Evolutionary conservation across 208 protist genomes (phyloP).

Genomic region (Crithidia acanthocephali): DNA sequence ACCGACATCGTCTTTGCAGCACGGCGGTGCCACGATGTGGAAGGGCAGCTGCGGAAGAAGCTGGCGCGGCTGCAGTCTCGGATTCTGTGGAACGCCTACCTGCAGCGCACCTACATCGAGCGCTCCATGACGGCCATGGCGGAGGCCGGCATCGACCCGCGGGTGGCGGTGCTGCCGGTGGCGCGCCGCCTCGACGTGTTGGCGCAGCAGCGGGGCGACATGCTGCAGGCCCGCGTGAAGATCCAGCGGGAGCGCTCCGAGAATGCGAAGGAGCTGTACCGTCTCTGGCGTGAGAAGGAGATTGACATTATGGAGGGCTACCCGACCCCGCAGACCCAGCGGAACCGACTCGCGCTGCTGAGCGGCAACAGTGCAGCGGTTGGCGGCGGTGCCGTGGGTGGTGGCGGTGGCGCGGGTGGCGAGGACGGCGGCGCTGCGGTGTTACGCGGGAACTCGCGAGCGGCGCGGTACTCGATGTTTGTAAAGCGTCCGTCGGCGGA

Average conservation of each 20-base stretch:
- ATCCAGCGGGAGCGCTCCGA: constrained; percentile 66
- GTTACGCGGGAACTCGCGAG: not conserved
- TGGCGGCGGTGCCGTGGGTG: not conserved
- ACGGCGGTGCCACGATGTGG: constrained; percentile 60
- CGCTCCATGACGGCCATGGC: constrained; percentile 66
- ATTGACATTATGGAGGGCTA: constrained; percentile 69
- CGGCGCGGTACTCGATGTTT: not conserved
- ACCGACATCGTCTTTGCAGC: constrained; percentile 71
- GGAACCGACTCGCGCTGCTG: constrained; percentile 32
- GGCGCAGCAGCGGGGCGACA: constrained; percentile 46
- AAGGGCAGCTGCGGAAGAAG: constrained; percentile 46
- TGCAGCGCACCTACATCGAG: constrained; percentile 66
- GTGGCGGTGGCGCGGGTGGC: not conserved
- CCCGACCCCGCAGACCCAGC: constrained; percentile 32
- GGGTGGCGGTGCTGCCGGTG: constrained; percentile 64
- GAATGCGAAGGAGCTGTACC: constrained; percentile 83
- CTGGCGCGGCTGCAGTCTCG: constrained; percentile 61
- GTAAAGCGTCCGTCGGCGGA: not conserved
- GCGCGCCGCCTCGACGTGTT: constrained; percentile 63
- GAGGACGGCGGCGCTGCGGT: not conserved
- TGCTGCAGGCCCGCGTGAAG: constrained; percentile 43
- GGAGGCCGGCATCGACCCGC: constrained; percentile 65
- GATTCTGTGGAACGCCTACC: constrained; percentile 68
- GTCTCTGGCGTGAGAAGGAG: constrained; percentile 73
- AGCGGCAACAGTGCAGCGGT: not conserved